These are phyloP conservation scores for Candida andamanensis DNA, from an alignment of 805 yeast species.

Conservation along the genomic window DNA sequence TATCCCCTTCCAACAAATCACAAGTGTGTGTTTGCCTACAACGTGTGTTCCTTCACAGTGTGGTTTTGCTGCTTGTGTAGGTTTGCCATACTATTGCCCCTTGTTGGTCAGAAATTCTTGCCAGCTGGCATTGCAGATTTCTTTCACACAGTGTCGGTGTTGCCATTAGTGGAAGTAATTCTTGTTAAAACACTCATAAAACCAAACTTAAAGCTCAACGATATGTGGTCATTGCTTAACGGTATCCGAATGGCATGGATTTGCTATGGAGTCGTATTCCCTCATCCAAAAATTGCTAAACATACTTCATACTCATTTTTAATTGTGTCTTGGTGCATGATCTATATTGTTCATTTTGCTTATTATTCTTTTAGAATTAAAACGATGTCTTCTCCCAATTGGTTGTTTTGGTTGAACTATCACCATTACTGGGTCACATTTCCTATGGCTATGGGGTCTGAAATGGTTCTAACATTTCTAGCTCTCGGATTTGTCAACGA, in stretches of 20 bases:
- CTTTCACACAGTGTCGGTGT: constrained; percentile 38
- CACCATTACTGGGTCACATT: constrained; percentile 29
- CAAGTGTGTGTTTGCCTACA: constrained; percentile 29
- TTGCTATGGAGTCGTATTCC: constrained; percentile 38
- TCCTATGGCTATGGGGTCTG: constrained; percentile 29
- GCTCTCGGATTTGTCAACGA: constrained; percentile 28
- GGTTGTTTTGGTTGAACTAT: constrained; percentile 34
- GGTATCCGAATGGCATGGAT: constrained; percentile 32
- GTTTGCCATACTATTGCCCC: constrained; percentile 48
- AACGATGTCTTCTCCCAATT: constrained; percentile 30
- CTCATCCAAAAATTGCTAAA: constrained; percentile 37
- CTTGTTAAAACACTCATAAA: constrained; percentile 14
- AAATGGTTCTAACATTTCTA: constrained; percentile 31
- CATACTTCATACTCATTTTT: constrained; percentile 37
- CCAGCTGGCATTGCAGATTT: constrained; percentile 74
- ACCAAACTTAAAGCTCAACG: constrained; percentile 8
- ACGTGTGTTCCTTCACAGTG: constrained; percentile 32
- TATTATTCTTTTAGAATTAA: constrained; percentile 33
- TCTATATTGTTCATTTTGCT: constrained; percentile 25
- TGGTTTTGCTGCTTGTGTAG: constrained; percentile 49
- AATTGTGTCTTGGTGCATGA: constrained; percentile 32
- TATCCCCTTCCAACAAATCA: constrained; percentile 32
- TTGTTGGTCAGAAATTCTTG: constrained; percentile 59
- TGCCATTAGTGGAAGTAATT: constrained; percentile 26
- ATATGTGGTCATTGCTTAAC: constrained; percentile 25